Percentiles rank a stretch among this genome's conserved stretches.
phyloP scores from a whole-genome alignment of 2,329 filamentous ascomycete species.

The Pleomassaria siparia region DNA sequence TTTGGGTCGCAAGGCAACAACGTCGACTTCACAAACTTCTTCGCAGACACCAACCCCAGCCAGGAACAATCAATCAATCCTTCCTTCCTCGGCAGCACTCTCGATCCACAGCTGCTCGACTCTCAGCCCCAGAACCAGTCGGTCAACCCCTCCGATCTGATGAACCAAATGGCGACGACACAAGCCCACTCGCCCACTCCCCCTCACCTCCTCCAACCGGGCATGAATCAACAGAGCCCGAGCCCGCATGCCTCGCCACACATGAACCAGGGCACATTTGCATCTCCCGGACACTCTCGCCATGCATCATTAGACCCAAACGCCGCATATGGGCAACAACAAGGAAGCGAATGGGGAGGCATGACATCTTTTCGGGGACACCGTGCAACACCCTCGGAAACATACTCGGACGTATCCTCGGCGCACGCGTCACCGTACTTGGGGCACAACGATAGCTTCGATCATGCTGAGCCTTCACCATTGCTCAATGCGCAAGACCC shows the following conservation, averaged over 20 bases:
- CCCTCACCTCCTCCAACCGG: constrained; percentile 58
- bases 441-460: constrained; percentile 75
- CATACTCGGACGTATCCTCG: constrained; percentile 83
- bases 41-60: constrained; percentile 56
- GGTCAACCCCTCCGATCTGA: constrained; percentile 49
- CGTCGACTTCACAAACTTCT: constrained; percentile 50
- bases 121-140: constrained; percentile 46
- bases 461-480: constrained; percentile 76
- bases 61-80: constrained; percentile 61
- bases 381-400: constrained; percentile 80
- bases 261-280: constrained; percentile 55
- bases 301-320: constrained; percentile 64
- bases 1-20: constrained; percentile 42
- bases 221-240: constrained; percentile 55
- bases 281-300: constrained; percentile 59
- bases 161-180: constrained; percentile 56
- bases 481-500: constrained; percentile 73
- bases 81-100: constrained; percentile 56
- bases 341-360: constrained; percentile 60
- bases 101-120: constrained; percentile 49
- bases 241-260: constrained; percentile 57
- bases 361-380: constrained; percentile 74
- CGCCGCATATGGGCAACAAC: constrained; percentile 58
- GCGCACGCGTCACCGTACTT: constrained; percentile 82
- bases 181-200: constrained; percentile 55